A percentile compares a stretch with the other conserved stretches of the same genome.
Conservation (phyloP, 495 filamentous ascomycete genomes). For the Margaritispora aquatica region DNA sequence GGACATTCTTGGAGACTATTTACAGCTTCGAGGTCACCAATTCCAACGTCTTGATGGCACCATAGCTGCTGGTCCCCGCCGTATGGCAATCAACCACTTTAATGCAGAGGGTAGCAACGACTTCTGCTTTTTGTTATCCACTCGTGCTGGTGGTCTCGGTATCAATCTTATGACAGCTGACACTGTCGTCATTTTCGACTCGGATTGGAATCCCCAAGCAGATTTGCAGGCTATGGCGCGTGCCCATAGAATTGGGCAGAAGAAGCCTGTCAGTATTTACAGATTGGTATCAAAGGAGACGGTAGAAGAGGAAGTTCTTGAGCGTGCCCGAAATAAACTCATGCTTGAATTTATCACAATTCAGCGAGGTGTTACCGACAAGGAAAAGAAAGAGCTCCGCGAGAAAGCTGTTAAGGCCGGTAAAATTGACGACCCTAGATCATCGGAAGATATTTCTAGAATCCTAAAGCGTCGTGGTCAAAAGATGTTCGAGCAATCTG, state of each 20-base stretch:
- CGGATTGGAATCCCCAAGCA: constrained; percentile 98
- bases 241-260: constrained; percentile 96
- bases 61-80: constrained; percentile 75
- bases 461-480: constrained; percentile 91
- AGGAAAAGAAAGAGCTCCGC: constrained; percentile 63
- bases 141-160: constrained; percentile 88
- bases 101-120: constrained; percentile 90
- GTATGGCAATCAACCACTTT: constrained; percentile 94
- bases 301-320: constrained; percentile 94
- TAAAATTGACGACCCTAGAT: constrained; percentile 63
- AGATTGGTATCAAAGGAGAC: constrained; percentile 95
- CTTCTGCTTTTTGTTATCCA: constrained; percentile 94
- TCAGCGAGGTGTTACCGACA: constrained; percentile 90
- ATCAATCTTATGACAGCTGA: constrained; percentile 99
- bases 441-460: constrained; percentile 83
- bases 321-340: constrained; percentile 93
- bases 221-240: constrained; percentile 98
- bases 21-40: constrained; percentile 79
- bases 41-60: constrained; percentile 95
- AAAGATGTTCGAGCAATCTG: constrained; percentile 94
- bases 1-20: constrained; percentile 89
- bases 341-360: constrained; percentile 98
- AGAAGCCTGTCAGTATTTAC: constrained; percentile 91
- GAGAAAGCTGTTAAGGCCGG: constrained; percentile 45
- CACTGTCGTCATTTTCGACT: constrained; percentile 96